Evolutionary conservation across 305 asterid genomes (phyloP).

Genomic region (Petunia hybrid): DNA sequence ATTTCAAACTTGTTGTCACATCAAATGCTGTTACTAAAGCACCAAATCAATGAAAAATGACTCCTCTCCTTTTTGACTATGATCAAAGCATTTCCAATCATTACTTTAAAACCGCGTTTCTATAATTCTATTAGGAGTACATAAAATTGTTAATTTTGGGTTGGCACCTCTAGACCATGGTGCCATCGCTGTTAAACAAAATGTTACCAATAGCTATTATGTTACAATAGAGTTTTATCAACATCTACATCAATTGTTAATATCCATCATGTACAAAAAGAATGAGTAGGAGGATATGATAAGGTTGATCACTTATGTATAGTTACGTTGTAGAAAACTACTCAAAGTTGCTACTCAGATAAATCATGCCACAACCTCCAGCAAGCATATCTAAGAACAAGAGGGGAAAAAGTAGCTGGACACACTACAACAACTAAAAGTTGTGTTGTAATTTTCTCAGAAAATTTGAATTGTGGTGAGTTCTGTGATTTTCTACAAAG

Average conservation of each 20-base stretch:
- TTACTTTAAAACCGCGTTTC: neutral
- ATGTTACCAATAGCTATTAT: neutral
- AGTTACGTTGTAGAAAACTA: too few species aligned
- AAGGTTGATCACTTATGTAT: too few species aligned
- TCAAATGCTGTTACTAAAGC: neutral
- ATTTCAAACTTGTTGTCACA: neutral
- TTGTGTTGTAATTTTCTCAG: neutral
- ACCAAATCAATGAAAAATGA: constrained; percentile 1
- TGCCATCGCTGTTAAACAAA: neutral
- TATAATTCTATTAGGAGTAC: neutral
- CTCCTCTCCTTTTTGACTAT: neutral
- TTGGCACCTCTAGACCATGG: neutral
- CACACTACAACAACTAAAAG: too few species aligned
- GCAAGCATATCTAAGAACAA: too few species aligned
- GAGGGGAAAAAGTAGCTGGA: too few species aligned
- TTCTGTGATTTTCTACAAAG: too few species aligned
- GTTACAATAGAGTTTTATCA: neutral
- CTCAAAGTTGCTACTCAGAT: too few species aligned
- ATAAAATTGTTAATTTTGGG: neutral
- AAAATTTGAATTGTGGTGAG: neutral
- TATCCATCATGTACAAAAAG: neutral
- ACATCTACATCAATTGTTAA: neutral
- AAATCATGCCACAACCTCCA: too few species aligned
- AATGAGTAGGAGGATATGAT: too few species aligned
- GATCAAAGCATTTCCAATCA: neutral